These are phyloP conservation scores for Clathrospora elynae DNA, from an alignment of 2,329 filamentous ascomycete species.

Conservation along the genomic window DNA sequence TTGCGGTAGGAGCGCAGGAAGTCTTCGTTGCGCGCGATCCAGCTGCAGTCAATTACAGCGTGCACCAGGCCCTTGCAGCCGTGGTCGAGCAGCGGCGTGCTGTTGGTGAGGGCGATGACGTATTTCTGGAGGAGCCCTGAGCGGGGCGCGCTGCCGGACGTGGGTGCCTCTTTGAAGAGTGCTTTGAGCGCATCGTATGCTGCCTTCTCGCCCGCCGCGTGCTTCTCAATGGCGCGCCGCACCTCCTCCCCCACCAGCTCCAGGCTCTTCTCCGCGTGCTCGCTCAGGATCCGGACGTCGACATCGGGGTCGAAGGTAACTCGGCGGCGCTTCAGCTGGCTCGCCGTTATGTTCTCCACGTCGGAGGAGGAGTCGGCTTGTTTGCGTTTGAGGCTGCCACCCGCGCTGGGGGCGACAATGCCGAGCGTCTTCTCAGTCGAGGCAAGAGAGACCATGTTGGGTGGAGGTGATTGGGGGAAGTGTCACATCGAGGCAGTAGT, in stretches of 20 bases:
- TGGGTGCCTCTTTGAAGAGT: conserved; percentile 57
- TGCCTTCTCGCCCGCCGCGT: conserved; percentile 59
- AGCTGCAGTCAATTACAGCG: conserved; percentile 63
- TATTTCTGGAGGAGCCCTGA: conserved; percentile 62
- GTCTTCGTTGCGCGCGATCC: conserved; percentile 65
- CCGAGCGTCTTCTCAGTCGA: conserved; percentile 34
- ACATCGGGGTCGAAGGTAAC: conserved; percentile 57
- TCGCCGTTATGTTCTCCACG: conserved; percentile 39
- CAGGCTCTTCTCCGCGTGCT: conserved; percentile 58
- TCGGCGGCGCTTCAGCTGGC: conserved; percentile 52
- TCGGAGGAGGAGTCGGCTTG: conserved; percentile 37
- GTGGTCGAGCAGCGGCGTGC: conserved; percentile 60
- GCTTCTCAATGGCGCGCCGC: conserved; percentile 61
- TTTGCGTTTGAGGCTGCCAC: conserved; percentile 48
- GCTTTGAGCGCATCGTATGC: conserved; percentile 62
- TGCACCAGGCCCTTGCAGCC: conserved; percentile 64
- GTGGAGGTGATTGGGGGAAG: conserved; percentile 11
- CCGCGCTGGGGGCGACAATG: conserved; percentile 36
- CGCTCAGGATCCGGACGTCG: conserved; percentile 51
- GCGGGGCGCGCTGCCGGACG: conserved; percentile 57
- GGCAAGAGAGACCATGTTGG: conserved; percentile 49
- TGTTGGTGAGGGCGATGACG: conserved; percentile 62
- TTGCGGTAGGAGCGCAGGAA: conserved; percentile 63
- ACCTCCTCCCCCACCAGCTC: conserved; percentile 67
- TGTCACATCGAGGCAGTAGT: conserved; percentile 37